Base-by-base conservation (phyloP, 2,329 filamentous ascomycete species). In the Coniochaeta sp. region DNA sequence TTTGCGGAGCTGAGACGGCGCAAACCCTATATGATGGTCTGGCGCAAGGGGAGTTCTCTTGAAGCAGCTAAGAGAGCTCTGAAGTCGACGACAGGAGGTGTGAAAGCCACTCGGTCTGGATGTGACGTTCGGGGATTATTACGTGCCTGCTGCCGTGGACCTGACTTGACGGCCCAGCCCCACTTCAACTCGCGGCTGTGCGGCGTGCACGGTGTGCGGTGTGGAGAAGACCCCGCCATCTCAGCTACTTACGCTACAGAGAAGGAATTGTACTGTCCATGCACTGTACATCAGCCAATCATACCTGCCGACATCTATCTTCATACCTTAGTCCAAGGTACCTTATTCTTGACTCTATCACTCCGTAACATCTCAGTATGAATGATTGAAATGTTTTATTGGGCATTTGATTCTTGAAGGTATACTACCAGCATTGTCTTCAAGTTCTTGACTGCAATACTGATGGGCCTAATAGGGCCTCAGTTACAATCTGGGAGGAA, bases 1-100 rank as follows among this genome's bases (percentile, higher is more conserved):
- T 74, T 81, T 74, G 70, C 66, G 62, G 58, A 65, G 58, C 59
- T 55, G 64, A 65, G 59, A 66, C 65, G 55, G 62, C 67, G 64
- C 58, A 56, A 16, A 36, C 19, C 34, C 30, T 56, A 36, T 17
- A 38, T 3, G 26, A 38, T 22, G 54, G 8, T 28, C 17, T 24
- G 10, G 30, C n/a, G 17, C 26, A 24, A n/a, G 24, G 34, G n/a
- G 54, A 10, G 16, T 24, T 52, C 40, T 61, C 36, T 58, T 57
- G 54, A 22, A 55, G 61, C 47, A 60, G 61, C 60, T 62, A 61
- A 61, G 58, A 58, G 16, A 57, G 47, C 28, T 47, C 58, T 58
- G 59, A 38, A 57, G 42, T 40, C 32, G 44, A 59, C 30, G 44
- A 22, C 54, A 56, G 47, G 59, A 28, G 26, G 52, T 10, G 26